Conservation (phyloP, 1,284 basidiomycete genomes). For the Schizophyllum amplum region DNA sequence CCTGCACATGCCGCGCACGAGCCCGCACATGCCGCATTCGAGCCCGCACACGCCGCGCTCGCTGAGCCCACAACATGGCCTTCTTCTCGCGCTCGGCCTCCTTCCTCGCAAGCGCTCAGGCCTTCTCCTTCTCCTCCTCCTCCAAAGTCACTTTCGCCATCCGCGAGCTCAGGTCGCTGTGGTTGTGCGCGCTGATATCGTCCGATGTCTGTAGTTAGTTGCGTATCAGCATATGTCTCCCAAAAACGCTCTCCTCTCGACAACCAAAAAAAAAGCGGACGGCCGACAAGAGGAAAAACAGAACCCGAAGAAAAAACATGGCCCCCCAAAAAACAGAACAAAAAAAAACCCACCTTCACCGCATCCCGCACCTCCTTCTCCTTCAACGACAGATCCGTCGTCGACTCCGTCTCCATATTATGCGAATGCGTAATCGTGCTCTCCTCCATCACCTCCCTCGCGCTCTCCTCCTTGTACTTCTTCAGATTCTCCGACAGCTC, state of each 20-base stretch:
- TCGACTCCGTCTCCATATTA: not conserved
- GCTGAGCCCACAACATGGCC: no score
- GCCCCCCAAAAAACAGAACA: not conserved
- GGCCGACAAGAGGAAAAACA: not conserved
- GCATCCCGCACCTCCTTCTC: not conserved
- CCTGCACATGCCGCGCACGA: no score
- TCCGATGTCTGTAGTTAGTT: not conserved
- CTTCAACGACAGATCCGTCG: not conserved
- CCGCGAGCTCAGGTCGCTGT: not conserved
- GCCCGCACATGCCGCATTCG: no score
- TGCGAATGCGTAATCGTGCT: not conserved
- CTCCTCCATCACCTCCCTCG: not conserved
- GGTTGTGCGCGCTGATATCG: not conserved
- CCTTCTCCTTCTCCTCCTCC: not conserved
- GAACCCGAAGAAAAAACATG: not conserved
- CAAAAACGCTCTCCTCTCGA: no score
- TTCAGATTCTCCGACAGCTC: conserved; percentile 1
- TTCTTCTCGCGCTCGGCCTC: no score
- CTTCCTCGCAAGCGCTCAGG: not conserved
- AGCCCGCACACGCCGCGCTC: no score
- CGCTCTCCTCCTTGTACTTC: conserved; percentile 1
- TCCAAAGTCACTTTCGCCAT: not conserved
- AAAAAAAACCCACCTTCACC: not conserved
- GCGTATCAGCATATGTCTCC: no score
- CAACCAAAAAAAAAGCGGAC: no score